Evolutionary conservation across 257 asterid genomes (phyloP).

Genomic region (Nicotiana attenuata): DNA sequence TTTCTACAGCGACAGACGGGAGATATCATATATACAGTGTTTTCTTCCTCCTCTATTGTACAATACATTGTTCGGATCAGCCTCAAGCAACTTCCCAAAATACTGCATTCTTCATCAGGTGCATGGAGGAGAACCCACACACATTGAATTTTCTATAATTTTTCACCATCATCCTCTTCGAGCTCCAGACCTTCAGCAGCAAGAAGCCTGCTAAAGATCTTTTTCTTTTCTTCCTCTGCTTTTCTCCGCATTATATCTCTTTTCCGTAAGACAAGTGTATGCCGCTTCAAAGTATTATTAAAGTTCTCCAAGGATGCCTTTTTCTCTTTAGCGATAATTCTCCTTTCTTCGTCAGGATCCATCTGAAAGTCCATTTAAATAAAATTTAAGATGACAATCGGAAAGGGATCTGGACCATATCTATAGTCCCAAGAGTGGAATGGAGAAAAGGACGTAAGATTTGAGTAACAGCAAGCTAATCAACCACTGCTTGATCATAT

Average conservation of each 20-base stretch:
- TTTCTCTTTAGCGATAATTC: conserved; percentile 72
- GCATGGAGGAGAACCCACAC: neutral
- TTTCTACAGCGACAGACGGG: neutral
- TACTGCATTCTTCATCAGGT: neutral
- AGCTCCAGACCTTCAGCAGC: conserved; percentile 98
- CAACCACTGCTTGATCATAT: neutral
- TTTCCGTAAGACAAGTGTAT: conserved; percentile 72
- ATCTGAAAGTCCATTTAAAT: conserved; percentile 33
- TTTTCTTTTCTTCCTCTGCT: conserved; percentile 73
- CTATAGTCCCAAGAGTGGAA: neutral
- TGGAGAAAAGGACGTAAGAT: neutral
- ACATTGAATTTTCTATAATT: conserved; percentile 14
- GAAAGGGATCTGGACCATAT: neutral
- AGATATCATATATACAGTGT: conserved; percentile 10
- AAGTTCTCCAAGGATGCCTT: conserved; percentile 67
- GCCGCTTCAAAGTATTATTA: conserved; percentile 69
- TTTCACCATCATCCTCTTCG: conserved; percentile 54
- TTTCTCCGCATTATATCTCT: conserved; percentile 72
- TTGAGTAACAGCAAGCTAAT: neutral
- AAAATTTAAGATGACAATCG: neutral
- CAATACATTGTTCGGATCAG: neutral
- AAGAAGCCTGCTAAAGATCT: conserved; percentile 59
- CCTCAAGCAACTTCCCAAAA: neutral
- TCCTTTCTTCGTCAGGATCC: conserved; percentile 91
- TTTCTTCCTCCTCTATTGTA: conserved; percentile 6